These are phyloP conservation scores for Gillenia trifoliata DNA, from an alignment of 306 rosid species.

Conservation along the genomic window DNA sequence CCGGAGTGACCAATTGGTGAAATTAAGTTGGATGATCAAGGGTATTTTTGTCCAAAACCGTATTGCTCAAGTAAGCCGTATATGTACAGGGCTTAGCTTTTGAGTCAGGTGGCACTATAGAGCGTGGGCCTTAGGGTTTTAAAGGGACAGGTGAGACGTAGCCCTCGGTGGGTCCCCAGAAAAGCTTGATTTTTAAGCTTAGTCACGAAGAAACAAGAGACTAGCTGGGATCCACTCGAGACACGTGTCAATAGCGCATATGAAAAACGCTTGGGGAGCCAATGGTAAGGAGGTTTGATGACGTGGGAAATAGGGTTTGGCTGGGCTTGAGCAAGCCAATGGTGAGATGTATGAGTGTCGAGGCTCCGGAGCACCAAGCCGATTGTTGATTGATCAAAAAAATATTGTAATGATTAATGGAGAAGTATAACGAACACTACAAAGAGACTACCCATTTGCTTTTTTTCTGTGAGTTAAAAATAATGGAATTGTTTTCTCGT, in stretches of 20 bases:
- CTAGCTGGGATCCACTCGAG: slow-evolving; percentile 15
- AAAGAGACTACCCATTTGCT: slow-evolving; percentile 13
- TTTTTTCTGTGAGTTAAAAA: neutral
- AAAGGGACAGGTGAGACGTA: slow-evolving; percentile 25
- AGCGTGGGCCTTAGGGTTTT: slow-evolving; percentile 20
- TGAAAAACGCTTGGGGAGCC: slow-evolving; percentile 11
- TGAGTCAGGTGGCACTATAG: slow-evolving; percentile 73
- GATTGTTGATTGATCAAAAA: slow-evolving; percentile 18
- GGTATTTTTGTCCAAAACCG: slow-evolving; percentile 26
- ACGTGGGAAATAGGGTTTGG: slow-evolving; percentile 6
- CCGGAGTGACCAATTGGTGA: neutral
- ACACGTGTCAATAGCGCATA: slow-evolving; percentile 5
- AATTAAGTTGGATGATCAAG: neutral
- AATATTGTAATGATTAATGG: neutral
- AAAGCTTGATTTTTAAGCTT: slow-evolving; percentile 39
- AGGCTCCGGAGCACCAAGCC: slow-evolving; percentile 9
- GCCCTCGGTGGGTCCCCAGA: slow-evolving; percentile 26
- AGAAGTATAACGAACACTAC: slow-evolving; percentile 10
- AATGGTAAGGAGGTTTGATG: slow-evolving; percentile 23
- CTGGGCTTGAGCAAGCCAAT: neutral
- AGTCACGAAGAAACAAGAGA: slow-evolving; percentile 45
- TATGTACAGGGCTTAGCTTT: slow-evolving; percentile 38
- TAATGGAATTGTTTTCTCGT: neutral
- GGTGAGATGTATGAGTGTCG: neutral
- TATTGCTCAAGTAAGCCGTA: neutral